Evolutionary conservation across 371 early-diverging fungal species (phyloP), one percentile per base, ranked within the genome.

Genomic region (Mucor mucedo): DNA sequence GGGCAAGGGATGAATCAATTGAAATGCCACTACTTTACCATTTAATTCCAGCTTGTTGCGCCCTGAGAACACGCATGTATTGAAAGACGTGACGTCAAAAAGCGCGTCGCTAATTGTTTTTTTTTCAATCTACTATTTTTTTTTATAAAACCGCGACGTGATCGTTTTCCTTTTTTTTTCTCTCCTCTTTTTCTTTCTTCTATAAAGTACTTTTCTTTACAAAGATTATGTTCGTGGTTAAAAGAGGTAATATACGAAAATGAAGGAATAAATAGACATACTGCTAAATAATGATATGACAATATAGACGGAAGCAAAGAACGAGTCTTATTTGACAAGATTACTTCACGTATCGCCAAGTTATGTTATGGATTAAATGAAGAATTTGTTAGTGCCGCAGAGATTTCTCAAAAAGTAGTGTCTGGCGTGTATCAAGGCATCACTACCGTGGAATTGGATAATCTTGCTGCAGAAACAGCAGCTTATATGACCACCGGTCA

Each of bases 401-500:
- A 91, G 58, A 89, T 98, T 14, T 89, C 98, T 33, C 95, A 96
- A 76, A 96, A 96, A 91, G 98, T 98, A 60, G 90, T 98, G 49
- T 83, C 84, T 42, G 98, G 98, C 42, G 95, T 98, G 41, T 98
- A 97, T 76, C 94, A 94, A 70, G 98, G 98, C 45, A 97, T 98
- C 52, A 94, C 94, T 13, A 98, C 98, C 0, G 90, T 93, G 14
- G 98, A 97, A 80, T 87, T 98, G 40, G 98, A 98, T 79, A 98
- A 96, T 77, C 87, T 98, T 29, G 96, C 98, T 21, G 96, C 98
- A 41, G 98, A 98, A 77, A 98, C 97, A 4, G 93, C 96, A 6
- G 98, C 98, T 1, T 96, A 96, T 70, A 86, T 97, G 91, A 98
- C 98, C 4, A 97, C 98, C 14, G 92, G 91, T 69, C 99, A 99